Conservation (phyloP, 2,329 filamentous ascomycete genomes). For the Monilinia laxa region DNA sequence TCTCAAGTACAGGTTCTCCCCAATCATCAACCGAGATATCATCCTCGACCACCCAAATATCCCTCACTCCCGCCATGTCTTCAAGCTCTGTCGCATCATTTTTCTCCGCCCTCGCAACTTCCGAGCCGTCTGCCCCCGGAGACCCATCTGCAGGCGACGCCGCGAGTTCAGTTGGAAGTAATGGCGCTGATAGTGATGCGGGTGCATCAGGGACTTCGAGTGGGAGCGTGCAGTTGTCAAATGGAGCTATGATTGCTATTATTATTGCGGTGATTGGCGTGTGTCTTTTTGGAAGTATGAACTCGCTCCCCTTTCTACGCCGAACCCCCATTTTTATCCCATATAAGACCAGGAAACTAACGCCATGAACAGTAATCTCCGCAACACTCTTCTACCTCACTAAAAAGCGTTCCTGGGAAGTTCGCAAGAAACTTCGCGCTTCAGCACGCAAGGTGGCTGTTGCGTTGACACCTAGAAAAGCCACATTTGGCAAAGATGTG, state of each 20-base stretch:
- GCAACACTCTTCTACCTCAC: conserved; percentile 75
- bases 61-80: conserved; percentile 39
- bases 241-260: conserved; percentile 70
- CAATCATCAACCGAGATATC: conserved; percentile 23
- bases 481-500: conserved; percentile 59
- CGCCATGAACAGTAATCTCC: conserved; percentile 30
- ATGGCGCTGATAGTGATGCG: conserved; percentile 51
- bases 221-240: conserved; percentile 62
- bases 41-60: conserved; percentile 29
- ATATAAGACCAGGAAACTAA: neutral
- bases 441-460: conserved; percentile 63
- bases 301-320: neutral
- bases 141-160: conserved; percentile 38
- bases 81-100: conserved; percentile 38
- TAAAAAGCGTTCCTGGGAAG: conserved; percentile 82
- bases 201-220: conserved; percentile 65
- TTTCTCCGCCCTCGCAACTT: conserved; percentile 37
- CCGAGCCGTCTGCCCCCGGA: conserved; percentile 36
- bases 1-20: neutral
- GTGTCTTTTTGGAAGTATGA: conserved; percentile 67
- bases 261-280: conserved; percentile 68
- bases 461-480: conserved; percentile 60
- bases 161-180: conserved; percentile 42
- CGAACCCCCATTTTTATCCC: neutral
- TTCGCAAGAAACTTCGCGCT: conserved; percentile 68